These are phyloP conservation scores for Komagataella ulmi DNA, from an alignment of 805 yeast genomes.

Conservation along the genomic window DNA sequence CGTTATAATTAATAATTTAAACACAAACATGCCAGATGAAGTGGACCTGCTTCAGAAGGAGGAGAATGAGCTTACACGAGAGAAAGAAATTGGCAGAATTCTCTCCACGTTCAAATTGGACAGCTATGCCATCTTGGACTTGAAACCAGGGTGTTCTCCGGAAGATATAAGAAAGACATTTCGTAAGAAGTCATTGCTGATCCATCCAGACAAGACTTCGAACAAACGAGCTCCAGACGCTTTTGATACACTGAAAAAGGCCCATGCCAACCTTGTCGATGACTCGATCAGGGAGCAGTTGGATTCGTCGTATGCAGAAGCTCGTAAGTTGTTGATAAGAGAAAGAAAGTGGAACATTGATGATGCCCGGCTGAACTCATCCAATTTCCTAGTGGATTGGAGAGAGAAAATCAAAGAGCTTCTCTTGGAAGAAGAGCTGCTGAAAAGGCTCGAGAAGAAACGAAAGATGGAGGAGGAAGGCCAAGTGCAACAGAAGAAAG, in stretches of 20 bases:
- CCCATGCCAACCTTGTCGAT: conserved; percentile 28
- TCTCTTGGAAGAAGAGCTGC: conserved; percentile 31
- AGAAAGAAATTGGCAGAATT: conserved; percentile 44
- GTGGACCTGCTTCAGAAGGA: conserved; percentile 1
- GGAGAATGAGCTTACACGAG: conserved; percentile 12
- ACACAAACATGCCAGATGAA: neutral
- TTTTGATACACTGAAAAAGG: conserved; percentile 44
- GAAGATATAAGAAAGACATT: conserved; percentile 31
- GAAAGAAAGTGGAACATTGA: conserved; percentile 22
- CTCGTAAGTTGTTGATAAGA: conserved; percentile 21
- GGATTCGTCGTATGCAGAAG: conserved; percentile 29
- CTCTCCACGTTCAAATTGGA: conserved; percentile 32
- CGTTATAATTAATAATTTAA: too few species aligned
- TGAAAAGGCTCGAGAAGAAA: conserved; percentile 26
- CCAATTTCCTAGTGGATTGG: conserved; percentile 25
- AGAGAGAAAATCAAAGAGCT: conserved; percentile 25
- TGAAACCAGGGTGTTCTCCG: conserved; percentile 25
- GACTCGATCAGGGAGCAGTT: conserved; percentile 25
- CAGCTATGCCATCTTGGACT: conserved; percentile 38
- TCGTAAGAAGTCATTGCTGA: conserved; percentile 45
- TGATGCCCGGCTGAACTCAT: conserved; percentile 21
- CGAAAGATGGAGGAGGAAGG: conserved; percentile 27
- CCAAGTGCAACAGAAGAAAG: conserved; percentile 18
- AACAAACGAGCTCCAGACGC: conserved; percentile 51
- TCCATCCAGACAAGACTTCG: conserved; percentile 56